Base-by-base conservation (phyloP, 345 rosid genomes). In the Melastoma malabathricum region DNA sequence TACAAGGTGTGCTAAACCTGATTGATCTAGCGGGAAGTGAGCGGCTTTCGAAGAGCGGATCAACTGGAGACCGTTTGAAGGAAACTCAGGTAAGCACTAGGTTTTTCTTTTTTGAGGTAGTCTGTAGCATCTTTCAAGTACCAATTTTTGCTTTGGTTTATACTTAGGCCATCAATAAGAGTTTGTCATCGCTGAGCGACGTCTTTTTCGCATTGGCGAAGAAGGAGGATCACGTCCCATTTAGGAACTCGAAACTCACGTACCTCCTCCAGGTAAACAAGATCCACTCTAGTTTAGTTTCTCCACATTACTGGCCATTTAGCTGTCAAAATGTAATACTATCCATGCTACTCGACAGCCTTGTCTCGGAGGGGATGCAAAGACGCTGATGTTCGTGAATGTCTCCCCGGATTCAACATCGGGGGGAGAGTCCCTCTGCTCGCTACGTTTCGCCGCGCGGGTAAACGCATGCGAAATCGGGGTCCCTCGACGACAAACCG, bases 391-490 rank as follows among this genome's bases (percentile, higher is more conserved):
- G 99, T 81, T 93, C 56, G 99, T 85, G 57, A 93, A 88, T 64
- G 68, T 88, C 51, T 83, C 97, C 0, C 99, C 99, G 0, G 97
- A 88, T 43, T 72, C 81, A 10, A 51, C 95, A 44, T 88, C 97
- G 3, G 75, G 68, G 1, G 85, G 92, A 5, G 99, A 93, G 76
- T 88, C 97, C 2, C 80, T 93, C 4, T 93, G 97, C 72, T 93
- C 97, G 13, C 82, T 93, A 13, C 77, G 97, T 16, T 93, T 93
- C 2, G 99, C 99, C 47, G 90, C 99, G 6, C 73, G 99, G 60
- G 99, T 93, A 15, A 93, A 93, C 64, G 86, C 97, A 38, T 93
- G 99, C n/a, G 99, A 93, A 73, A 93, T 93, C 52, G 99, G 99
- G 51, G 78, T 81, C 47, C 95, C 98, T 6, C 71, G 98, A 10